These are phyloP conservation scores for Rhododendron williamsianum DNA, from an alignment of 148 eudicot genomes.

Conservation along the genomic window DNA sequence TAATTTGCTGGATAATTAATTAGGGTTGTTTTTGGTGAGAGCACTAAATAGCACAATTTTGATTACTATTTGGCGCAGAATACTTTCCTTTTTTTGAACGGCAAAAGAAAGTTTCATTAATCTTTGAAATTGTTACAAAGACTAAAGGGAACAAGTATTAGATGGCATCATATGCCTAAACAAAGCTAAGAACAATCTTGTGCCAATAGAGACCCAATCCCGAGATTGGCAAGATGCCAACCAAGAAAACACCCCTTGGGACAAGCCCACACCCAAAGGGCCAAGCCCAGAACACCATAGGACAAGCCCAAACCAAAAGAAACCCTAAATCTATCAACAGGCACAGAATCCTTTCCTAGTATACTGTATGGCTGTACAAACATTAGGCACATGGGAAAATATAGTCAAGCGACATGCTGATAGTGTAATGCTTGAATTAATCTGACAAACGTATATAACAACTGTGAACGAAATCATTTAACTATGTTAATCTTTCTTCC, in stretches of 20 bases:
- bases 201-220: too few relatives aligned
- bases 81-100: neutral
- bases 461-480: neutral
- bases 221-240: too few relatives aligned
- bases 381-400: neutral
- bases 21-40: neutral
- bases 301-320: too few relatives aligned
- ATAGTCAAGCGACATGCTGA: neutral
- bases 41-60: neutral
- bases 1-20: neutral
- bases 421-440: neutral
- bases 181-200: too few relatives aligned
- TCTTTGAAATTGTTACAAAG: too few relatives aligned
- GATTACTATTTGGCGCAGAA: neutral
- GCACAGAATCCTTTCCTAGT: neutral
- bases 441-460: neutral
- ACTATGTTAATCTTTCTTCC: neutral
- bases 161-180: too few relatives aligned
- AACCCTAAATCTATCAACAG: too few relatives aligned
- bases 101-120: too few relatives aligned
- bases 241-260: too few relatives aligned
- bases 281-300: too few relatives aligned
- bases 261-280: too few relatives aligned
- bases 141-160: too few relatives aligned
- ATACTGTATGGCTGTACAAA: neutral